phyloP scores from a whole-genome alignment of 179 eudicot genomes.

The Spergularia azorica region DNA sequence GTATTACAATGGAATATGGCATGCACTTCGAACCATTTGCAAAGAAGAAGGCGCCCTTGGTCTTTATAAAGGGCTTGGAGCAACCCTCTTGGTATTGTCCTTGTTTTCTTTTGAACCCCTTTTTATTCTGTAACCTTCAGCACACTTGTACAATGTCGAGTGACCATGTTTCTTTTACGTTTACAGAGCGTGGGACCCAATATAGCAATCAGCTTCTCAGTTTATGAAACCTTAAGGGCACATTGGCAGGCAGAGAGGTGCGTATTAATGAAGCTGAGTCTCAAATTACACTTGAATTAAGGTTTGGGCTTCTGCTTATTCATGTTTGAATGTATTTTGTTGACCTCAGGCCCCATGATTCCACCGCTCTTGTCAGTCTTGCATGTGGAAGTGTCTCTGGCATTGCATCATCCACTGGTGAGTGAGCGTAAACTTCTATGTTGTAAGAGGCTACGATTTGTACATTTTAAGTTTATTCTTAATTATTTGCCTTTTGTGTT shows the following conservation, averaged over 20 bases:
- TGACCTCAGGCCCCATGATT: slow-evolving; percentile 73
- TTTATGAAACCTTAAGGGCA: slow-evolving; percentile 80
- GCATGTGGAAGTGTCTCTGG: slow-evolving; percentile 98
- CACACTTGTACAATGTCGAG: background rate
- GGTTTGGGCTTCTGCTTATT: background rate
- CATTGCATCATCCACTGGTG: slow-evolving; percentile 91
- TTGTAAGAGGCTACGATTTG: slow-evolving; percentile 1
- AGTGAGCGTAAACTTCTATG: slow-evolving; percentile 34
- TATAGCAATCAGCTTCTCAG: slow-evolving; percentile 92
- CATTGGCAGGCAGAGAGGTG: slow-evolving; percentile 79
- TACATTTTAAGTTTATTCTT: background rate
- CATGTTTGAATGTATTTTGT: background rate
- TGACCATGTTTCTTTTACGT: background rate
- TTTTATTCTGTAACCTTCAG: background rate
- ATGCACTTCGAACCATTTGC: slow-evolving; percentile 70
- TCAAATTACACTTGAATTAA: background rate
- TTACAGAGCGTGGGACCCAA: slow-evolving; percentile 95
- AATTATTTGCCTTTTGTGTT: background rate
- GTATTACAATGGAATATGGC: slow-evolving; percentile 87
- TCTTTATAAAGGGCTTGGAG: slow-evolving; percentile 96
- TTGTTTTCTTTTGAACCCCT: background rate
- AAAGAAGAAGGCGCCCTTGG: slow-evolving; percentile 76
- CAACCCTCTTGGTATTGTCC: slow-evolving; percentile 72
- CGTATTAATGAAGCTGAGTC: background rate
- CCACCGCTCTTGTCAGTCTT: slow-evolving; percentile 76